Percentiles rank a stretch among this genome's conserved stretches.
phyloP scores from a whole-genome alignment of 2,329 filamentous ascomycete genomes.

The Diaporthe sp. region DNA sequence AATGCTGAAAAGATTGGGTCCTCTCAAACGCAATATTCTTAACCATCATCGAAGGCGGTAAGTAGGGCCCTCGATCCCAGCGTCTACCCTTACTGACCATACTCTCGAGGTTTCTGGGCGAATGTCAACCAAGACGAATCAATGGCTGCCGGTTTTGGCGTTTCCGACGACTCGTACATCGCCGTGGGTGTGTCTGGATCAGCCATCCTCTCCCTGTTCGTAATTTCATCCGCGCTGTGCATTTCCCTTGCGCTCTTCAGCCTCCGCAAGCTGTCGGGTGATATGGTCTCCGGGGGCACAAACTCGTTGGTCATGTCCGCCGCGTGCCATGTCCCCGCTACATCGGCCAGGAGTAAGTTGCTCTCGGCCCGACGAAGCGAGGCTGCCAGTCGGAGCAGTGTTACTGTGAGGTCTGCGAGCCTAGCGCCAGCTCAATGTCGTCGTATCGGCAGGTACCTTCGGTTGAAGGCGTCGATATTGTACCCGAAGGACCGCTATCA shows the following conservation, averaged over 20 bases:
- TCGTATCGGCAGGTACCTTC: too few relatives aligned
- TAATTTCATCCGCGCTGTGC: too few relatives aligned
- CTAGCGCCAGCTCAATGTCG: too few relatives aligned
- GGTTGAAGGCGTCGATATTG: too few relatives aligned
- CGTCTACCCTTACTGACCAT: too few relatives aligned
- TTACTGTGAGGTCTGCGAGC: too few relatives aligned
- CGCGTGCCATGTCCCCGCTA: slow-evolving; percentile 2
- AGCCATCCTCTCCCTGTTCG: not conserved
- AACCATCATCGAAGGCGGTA: slow-evolving; percentile 44
- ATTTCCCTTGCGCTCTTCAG: not conserved
- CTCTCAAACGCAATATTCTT: slow-evolving; percentile 58
- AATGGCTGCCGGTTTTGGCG: not conserved
- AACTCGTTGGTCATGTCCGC: slow-evolving; percentile 7
- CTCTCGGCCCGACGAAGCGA: too few relatives aligned
- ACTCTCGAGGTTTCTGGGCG: too few relatives aligned
- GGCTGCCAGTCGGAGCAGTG: too few relatives aligned
- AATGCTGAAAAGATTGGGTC: slow-evolving; percentile 52
- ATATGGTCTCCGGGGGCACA: slow-evolving; percentile 13
- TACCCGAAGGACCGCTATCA: too few relatives aligned
- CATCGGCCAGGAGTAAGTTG: too few relatives aligned
- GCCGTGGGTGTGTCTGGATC: slow-evolving; percentile 9
- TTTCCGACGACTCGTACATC: not conserved
- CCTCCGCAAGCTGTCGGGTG: not conserved
- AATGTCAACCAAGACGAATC: not conserved
- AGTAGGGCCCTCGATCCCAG: too few relatives aligned